Evolutionary conservation across 371 early-diverging fungal genomes (phyloP).

Genomic region (Parasitella parasitica): DNA sequence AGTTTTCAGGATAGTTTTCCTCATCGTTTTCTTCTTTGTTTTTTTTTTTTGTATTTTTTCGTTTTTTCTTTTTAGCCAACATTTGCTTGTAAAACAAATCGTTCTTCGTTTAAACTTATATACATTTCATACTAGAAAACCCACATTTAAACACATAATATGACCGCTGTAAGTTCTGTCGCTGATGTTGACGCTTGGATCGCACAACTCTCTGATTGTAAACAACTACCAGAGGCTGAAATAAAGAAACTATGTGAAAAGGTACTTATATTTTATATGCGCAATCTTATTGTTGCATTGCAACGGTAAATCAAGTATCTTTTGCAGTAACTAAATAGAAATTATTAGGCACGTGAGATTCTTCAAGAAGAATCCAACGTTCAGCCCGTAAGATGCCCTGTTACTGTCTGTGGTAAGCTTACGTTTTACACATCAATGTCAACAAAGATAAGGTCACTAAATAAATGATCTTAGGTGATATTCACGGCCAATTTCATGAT

Average conservation of each 20-base stretch:
- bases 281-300: not conserved
- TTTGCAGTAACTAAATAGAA: not conserved
- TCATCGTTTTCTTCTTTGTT: slow-evolving; percentile 2
- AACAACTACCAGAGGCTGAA: slow-evolving; percentile 88
- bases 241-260: slow-evolving; percentile 96
- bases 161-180: slow-evolving; percentile 47
- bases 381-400: slow-evolving; percentile 92
- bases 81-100: not conserved
- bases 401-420: slow-evolving; percentile 89
- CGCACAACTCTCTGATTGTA: slow-evolving; percentile 84
- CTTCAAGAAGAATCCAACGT: slow-evolving; percentile 95
- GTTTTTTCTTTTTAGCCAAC: not conserved
- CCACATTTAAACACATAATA: slow-evolving; percentile 12
- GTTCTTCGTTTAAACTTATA: not conserved
- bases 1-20: not conserved
- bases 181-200: slow-evolving; percentile 87
- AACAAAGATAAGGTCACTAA: not conserved
- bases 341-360: slow-evolving; percentile 81
- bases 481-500: slow-evolving; percentile 99
- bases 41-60: not conserved
- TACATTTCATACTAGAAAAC: not conserved
- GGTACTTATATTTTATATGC: slow-evolving; percentile 34
- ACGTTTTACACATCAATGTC: too few relatives aligned
- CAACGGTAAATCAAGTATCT: not conserved
- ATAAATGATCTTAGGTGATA: slow-evolving; percentile 60